phyloP scores from a whole-genome alignment of 306 rosid genomes.

The Cicer yamashitae region DNA sequence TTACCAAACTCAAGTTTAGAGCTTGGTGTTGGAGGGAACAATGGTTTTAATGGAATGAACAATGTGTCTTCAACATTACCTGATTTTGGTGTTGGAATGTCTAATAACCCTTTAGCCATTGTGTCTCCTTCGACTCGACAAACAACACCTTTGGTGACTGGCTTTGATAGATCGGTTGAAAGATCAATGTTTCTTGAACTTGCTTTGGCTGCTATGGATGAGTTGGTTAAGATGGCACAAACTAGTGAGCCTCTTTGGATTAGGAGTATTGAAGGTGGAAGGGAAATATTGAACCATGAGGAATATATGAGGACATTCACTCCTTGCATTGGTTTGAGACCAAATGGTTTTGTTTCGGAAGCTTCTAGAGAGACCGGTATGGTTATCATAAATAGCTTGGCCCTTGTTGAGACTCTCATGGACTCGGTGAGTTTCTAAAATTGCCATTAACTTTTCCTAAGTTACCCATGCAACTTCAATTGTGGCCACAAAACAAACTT shows the following conservation, averaged over 20 bases:
- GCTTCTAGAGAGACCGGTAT: conserved; percentile 85
- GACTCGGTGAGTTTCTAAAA: conserved; percentile 62
- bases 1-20: conserved; percentile 83
- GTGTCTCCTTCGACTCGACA: conserved; percentile 48
- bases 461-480: background rate
- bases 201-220: conserved; percentile 95
- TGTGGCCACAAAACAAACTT: background rate
- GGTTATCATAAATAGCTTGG: conserved; percentile 89
- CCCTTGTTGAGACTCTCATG: conserved; percentile 91
- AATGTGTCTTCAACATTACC: conserved; percentile 61
- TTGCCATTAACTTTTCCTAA: background rate
- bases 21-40: conserved; percentile 88
- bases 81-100: conserved; percentile 67
- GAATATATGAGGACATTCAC: conserved; percentile 72
- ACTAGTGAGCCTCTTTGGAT: conserved; percentile 88
- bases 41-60: conserved; percentile 69
- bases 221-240: conserved; percentile 85
- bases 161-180: conserved; percentile 67
- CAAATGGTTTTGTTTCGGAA: conserved; percentile 79
- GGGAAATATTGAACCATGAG: conserved; percentile 76
- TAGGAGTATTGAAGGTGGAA: conserved; percentile 75
- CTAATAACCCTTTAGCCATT: conserved; percentile 50
- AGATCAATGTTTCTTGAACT: conserved; percentile 90
- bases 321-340: conserved; percentile 87
- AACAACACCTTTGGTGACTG: conserved; percentile 37